phyloP scores from a whole-genome alignment of 1,139 yeast species.

The Candida sanyaensis region DNA sequence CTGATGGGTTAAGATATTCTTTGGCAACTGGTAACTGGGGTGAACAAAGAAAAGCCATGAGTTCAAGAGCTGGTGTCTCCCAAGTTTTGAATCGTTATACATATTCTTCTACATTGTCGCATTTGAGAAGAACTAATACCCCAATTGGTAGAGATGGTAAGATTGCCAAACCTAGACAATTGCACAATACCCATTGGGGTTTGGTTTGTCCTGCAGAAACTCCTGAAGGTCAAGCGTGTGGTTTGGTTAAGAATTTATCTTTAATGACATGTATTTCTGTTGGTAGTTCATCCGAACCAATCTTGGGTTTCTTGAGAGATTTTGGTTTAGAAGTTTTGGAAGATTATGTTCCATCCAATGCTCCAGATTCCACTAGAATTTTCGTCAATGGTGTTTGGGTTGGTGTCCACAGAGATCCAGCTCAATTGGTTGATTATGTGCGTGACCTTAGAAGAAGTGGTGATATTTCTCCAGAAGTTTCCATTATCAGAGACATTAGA shows the following conservation, averaged over 20 bases:
- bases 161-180: conserved; percentile 96
- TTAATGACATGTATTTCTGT: conserved; percentile 97
- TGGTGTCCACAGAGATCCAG: conserved; percentile 97
- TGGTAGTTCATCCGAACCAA: conserved; percentile 96
- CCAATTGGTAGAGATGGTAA: conserved; percentile 99
- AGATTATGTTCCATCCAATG: conserved; percentile 91
- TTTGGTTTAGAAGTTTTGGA: conserved; percentile 99
- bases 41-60: conserved; percentile 99
- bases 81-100: conserved; percentile 98
- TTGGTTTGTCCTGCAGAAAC: conserved; percentile 99
- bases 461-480: conserved; percentile 93
- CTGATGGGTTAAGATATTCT: conserved; percentile 96
- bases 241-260: conserved; percentile 92
- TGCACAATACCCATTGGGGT: conserved; percentile 99
- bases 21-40: conserved; percentile 99
- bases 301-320: conserved; percentile 89
- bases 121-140: conserved; percentile 97
- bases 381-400: conserved; percentile 99
- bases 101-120: conserved; percentile 94
- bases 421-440: conserved; percentile 86
- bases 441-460: conserved; percentile 92
- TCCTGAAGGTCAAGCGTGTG: conserved; percentile 99
- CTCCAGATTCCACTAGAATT: conserved; percentile 90
- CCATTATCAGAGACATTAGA: conserved; percentile 94
- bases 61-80: conserved; percentile 98